Evolutionary conservation across 139 green algal species (phyloP).

Genomic region (Chlamydomonas schloesseri): DNA sequence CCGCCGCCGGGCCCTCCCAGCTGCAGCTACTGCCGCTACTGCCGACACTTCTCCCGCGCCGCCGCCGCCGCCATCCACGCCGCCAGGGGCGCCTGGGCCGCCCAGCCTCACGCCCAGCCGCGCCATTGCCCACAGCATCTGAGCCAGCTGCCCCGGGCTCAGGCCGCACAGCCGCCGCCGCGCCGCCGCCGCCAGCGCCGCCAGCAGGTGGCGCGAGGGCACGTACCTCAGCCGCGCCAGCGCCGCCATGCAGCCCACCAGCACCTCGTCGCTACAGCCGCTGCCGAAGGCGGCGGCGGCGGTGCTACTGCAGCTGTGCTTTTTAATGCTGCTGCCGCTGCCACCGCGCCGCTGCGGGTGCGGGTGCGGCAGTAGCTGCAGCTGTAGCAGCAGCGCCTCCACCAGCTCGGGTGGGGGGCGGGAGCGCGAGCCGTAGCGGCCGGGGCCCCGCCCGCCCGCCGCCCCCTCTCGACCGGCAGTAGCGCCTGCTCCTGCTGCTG

Average conservation of each 20-base stretch:
- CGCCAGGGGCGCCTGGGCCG: no score
- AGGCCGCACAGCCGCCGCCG: neutral
- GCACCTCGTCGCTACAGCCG: neutral
- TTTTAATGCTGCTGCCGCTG: neutral
- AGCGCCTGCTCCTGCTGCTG: no score
- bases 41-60: no score
- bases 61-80: no score
- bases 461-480: neutral
- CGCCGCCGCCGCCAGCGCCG: neutral
- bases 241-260: conserved; percentile 16
- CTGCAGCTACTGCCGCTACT: no score
- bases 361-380: neutral
- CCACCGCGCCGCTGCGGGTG: neutral
- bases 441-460: neutral
- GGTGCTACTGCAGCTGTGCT: neutral
- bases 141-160: no score
- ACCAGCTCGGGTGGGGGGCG: conserved; percentile 20
- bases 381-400: conserved; percentile 3
- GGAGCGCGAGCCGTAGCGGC: neutral
- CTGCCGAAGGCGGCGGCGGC: no score
- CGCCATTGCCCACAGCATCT: neutral
- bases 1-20: no score
- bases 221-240: neutral
- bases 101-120: neutral
- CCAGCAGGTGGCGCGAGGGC: neutral